A percentile compares a stretch with the other conserved stretches of the same genome.
phyloP scores from a whole-genome alignment of 805 yeast genomes.

The Kregervanrija fluxuum region DNA sequence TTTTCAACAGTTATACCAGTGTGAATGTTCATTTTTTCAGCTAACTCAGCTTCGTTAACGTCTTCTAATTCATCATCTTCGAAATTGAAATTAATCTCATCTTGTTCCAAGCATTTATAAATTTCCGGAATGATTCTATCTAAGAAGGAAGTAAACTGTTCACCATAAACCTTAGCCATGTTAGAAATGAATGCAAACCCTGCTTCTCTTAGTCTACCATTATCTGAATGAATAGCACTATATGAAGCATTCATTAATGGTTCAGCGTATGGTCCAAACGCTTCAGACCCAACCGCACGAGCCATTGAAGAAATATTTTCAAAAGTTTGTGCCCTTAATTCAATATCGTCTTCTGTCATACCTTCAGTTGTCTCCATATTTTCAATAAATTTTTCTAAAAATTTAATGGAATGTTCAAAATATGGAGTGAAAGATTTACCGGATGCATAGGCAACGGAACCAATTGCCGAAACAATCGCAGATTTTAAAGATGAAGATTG shows the following conservation, averaged over 20 bases:
- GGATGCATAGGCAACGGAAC: constrained; percentile 93
- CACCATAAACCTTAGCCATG: constrained; percentile 91
- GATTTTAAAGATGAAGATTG: constrained; percentile 67
- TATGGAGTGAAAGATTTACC: constrained; percentile 84
- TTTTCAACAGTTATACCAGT: constrained; percentile 94
- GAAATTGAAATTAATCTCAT: constrained; percentile 66
- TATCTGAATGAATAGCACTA: constrained; percentile 65
- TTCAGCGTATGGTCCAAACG: constrained; percentile 78
- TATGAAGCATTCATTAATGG: constrained; percentile 87
- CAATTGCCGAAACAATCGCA: constrained; percentile 89
- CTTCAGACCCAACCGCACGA: constrained; percentile 89
- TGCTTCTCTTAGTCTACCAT: constrained; percentile 85
- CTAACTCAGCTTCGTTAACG: constrained; percentile 51
- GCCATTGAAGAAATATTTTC: constrained; percentile 95
- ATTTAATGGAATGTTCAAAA: constrained; percentile 73
- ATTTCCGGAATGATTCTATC: constrained; percentile 78
- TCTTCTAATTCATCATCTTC: constrained; percentile 44
- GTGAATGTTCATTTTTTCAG: constrained; percentile 75
- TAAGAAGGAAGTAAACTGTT: constrained; percentile 81
- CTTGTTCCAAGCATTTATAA: constrained; percentile 75
- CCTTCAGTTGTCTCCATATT: constrained; percentile 62
- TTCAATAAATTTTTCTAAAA: constrained; percentile 74
- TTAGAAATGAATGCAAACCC: constrained; percentile 90
- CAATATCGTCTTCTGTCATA: constrained; percentile 81
- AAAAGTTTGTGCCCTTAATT: constrained; percentile 83